Conservation (phyloP, 2,329 filamentous ascomycete genomes). For the Cladosporium sp. region DNA sequence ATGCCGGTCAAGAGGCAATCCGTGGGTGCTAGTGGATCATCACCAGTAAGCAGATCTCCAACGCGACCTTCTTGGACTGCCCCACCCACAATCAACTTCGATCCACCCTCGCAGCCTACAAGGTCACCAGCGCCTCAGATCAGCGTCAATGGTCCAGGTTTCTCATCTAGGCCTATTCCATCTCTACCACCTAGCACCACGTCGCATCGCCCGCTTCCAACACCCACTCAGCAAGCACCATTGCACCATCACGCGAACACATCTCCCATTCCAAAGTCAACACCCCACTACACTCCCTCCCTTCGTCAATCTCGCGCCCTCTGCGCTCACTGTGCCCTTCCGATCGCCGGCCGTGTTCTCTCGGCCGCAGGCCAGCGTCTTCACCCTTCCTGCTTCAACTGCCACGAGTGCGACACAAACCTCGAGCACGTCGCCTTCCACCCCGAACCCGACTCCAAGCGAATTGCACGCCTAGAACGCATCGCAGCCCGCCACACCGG, state of each 20-base stretch:
- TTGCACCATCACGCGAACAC: constrained; percentile 37
- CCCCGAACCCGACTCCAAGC: constrained; percentile 77
- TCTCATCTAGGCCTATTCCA: constrained; percentile 23
- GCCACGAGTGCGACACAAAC: constrained; percentile 80
- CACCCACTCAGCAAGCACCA: constrained; percentile 46
- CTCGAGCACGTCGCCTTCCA: constrained; percentile 97
- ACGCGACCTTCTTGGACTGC: constrained; percentile 2
- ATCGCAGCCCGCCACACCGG: constrained; percentile 63
- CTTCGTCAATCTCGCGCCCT: constrained; percentile 63
- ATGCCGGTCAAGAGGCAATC: constrained; percentile 9
- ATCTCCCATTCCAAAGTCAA: constrained; percentile 40
- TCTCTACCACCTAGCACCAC: constrained; percentile 3
- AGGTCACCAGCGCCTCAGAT: constrained; percentile 25
- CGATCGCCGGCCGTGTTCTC: constrained; percentile 89
- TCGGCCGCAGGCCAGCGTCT: constrained; percentile 81
- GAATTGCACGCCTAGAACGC: constrained; percentile 71
- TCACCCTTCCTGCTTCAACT: constrained; percentile 90
- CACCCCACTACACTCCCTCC: constrained; percentile 50
- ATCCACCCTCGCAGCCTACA: constrained; percentile 8
- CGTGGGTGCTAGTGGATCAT: neutral
- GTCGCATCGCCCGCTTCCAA: constrained; percentile 49
- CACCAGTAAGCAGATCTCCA: neutral
- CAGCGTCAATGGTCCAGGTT: constrained; percentile 26
- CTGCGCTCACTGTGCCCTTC: constrained; percentile 80
- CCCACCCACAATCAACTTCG: constrained; percentile 23